Evolutionary conservation across 1,139 yeast genomes (phyloP).

Genomic region (Hyphopichia khmerensis): DNA sequence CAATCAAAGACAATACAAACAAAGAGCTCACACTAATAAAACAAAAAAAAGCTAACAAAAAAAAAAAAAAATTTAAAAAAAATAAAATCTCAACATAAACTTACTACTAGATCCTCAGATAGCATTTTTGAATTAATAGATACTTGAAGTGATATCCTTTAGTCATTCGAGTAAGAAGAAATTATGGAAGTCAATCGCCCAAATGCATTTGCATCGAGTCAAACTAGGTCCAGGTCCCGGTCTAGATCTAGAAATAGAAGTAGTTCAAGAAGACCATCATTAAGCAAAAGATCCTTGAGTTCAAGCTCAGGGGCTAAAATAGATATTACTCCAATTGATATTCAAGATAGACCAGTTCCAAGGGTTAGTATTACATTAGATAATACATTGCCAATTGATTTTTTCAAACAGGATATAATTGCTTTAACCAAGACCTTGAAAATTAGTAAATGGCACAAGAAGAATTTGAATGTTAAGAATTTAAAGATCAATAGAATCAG

Average conservation of each 20-base stretch:
- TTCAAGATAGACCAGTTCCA: slow-evolving; percentile 28
- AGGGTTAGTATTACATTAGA: slow-evolving; percentile 52
- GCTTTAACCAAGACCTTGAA: slow-evolving; percentile 61
- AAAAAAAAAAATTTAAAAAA: no score
- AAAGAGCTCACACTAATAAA: no score
- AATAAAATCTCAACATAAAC: not conserved
- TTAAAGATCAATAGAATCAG: slow-evolving; percentile 61
- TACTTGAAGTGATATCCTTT: no score
- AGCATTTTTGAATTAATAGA: no score
- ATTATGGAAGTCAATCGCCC: slow-evolving; percentile 30
- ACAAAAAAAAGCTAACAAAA: no score
- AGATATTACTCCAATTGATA: slow-evolving; percentile 23
- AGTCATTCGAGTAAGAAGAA: no score
- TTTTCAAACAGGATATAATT: slow-evolving; percentile 79
- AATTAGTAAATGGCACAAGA: slow-evolving; percentile 75
- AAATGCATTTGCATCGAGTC: not conserved
- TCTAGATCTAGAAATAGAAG: slow-evolving; percentile 40
- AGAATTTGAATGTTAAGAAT: slow-evolving; percentile 41
- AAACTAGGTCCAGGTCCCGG: slow-evolving; percentile 33
- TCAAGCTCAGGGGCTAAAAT: slow-evolving; percentile 25
- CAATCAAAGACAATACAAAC: no score
- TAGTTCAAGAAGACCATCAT: slow-evolving; percentile 35
- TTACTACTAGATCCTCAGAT: no score
- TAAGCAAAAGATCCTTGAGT: slow-evolving; percentile 27
- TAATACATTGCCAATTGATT: slow-evolving; percentile 74